Evolutionary conservation across 2,329 filamentous ascomycete genomes (phyloP), one percentile per base, ranked within the genome.

Genomic region (Phyllosticta paracitricarpa): DNA sequence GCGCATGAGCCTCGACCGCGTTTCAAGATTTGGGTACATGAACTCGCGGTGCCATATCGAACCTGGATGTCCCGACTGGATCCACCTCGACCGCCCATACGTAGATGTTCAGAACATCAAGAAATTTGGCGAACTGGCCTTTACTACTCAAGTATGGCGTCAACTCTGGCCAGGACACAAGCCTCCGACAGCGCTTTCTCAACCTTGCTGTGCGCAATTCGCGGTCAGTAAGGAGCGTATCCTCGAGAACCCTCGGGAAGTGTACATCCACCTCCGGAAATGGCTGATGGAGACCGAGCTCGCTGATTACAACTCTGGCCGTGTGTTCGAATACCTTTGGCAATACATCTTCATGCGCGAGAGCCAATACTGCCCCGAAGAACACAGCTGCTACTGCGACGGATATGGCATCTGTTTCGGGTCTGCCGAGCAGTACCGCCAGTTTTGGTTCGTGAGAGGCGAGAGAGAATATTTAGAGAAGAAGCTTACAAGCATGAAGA

Each of bases 261-360:
- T 79, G 53, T 86, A 82, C 67, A 73, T 82, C 19, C 81, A 78
- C 67, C 81, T 84, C 66, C 78, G 84, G 25, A 80, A 85, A 66
- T 87, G 84, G 84, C 71, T 86, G 2, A 73, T 85, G 28, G 75
- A 77, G n/a, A 85, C 83, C 0, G 73, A 79, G 22, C 68, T 86
- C 30, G 74, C 72, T 22, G 82, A 86, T 66, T 79, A 77, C 51
- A 74, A 85, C 22, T 81, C 80, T 12, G 84, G 84, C 2, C 77
- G 84, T 2, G 77, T 86, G n/a, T 86, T 82, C 75, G 84, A 87
- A 69, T 86, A 86, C 67, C 71, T 85, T 1, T 87, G 84, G 84
- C 83, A 85, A 62, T 83, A 79, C 63, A 76, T 86, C 17, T 87
- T 86, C 68, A 81, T 82, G 0, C 80, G 79, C 1, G 63, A 75